These are phyloP conservation scores for Trifolium repens DNA, from an alignment of 306 rosid species.

Conservation along the genomic window DNA sequence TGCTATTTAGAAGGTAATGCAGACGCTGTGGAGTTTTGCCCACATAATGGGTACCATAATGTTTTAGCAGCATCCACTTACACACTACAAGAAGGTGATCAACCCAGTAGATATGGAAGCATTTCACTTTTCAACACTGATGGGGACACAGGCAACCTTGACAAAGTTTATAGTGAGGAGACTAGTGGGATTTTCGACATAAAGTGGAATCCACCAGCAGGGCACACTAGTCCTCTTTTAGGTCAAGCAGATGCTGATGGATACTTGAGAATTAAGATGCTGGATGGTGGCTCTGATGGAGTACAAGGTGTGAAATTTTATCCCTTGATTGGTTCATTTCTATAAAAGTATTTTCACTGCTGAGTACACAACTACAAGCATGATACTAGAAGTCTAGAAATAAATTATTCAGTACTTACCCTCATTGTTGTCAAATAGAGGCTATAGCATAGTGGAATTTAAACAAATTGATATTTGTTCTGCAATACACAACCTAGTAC, in stretches of 20 bases:
- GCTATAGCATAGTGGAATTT: neutral
- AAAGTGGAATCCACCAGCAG: slow-evolving; percentile 74
- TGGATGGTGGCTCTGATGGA: slow-evolving; percentile 49
- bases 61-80: slow-evolving; percentile 85
- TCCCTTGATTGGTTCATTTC: slow-evolving; percentile 26
- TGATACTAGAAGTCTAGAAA: neutral
- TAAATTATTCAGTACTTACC: neutral
- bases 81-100: slow-evolving; percentile 73
- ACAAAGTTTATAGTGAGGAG: slow-evolving; percentile 54
- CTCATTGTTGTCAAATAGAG: neutral
- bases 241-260: slow-evolving; percentile 91
- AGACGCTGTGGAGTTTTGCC: slow-evolving; percentile 91
- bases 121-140: slow-evolving; percentile 66
- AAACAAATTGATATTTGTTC: neutral
- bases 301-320: slow-evolving; percentile 54
- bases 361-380: neutral
- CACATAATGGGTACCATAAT: slow-evolving; percentile 56
- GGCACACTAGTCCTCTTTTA: slow-evolving; percentile 54
- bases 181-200: slow-evolving; percentile 81
- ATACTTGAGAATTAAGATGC: slow-evolving; percentile 66
- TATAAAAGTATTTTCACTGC: neutral
- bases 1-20: slow-evolving; percentile 80
- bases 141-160: slow-evolving; percentile 48
- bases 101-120: slow-evolving; percentile 74
- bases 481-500: neutral